These are phyloP conservation scores for Haemoproteus tartakovskyi DNA, from an alignment of 169 alveolate species.

Conservation along the genomic window DNA sequence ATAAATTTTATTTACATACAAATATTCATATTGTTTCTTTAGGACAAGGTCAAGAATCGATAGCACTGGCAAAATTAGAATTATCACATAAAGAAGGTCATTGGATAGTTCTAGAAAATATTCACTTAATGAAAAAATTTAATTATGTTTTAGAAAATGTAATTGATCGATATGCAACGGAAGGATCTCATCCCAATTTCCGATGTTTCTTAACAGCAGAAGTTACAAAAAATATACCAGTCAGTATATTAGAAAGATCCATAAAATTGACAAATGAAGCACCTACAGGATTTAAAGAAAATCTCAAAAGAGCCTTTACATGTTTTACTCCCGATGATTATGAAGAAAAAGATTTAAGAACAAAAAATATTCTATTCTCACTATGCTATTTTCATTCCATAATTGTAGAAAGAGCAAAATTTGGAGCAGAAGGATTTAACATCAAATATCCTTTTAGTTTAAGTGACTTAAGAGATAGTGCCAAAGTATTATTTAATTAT, in stretches of 20 bases:
- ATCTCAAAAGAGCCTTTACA: slow-evolving; percentile 93
- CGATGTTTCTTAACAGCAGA: slow-evolving; percentile 93
- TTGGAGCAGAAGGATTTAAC: slow-evolving; percentile 98
- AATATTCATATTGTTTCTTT: slow-evolving; percentile 91
- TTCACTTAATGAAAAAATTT: slow-evolving; percentile 94
- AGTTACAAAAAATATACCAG: slow-evolving; percentile 90
- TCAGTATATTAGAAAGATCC: slow-evolving; percentile 93
- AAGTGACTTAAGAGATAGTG: slow-evolving; percentile 95
- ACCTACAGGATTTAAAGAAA: slow-evolving; percentile 93
- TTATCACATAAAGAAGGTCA: slow-evolving; percentile 94
- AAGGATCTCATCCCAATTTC: slow-evolving; percentile 93
- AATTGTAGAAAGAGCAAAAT: slow-evolving; percentile 94
- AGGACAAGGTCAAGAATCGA: slow-evolving; percentile 93
- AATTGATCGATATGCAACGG: slow-evolving; percentile 90
- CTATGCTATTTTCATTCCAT: slow-evolving; percentile 96
- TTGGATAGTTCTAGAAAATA: slow-evolving; percentile 94
- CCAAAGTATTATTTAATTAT: slow-evolving; percentile 90
- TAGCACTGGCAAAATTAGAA: slow-evolving; percentile 90
- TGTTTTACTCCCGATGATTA: slow-evolving; percentile 91
- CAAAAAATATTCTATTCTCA: slow-evolving; percentile 92
- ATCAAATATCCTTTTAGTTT: slow-evolving; percentile 93
- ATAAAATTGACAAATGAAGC: slow-evolving; percentile 96
- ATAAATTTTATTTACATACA: slow-evolving; percentile 81
- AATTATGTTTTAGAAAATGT: slow-evolving; percentile 91
- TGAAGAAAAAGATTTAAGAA: slow-evolving; percentile 90